Conservation (phyloP, 441 rosid species). For the Gossypium trilobum region DNA sequence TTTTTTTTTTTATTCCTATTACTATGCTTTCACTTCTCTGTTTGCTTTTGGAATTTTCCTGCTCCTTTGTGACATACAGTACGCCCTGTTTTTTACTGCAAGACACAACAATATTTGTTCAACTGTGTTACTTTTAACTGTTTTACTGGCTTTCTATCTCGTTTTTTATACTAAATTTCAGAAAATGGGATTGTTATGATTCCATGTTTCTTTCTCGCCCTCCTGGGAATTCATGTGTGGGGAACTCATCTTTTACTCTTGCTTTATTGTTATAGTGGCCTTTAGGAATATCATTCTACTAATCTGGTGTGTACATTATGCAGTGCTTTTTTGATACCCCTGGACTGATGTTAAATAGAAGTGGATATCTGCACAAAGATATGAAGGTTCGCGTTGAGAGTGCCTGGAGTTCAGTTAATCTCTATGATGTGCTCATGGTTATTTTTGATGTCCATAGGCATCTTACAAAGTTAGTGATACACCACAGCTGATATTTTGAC, state of each 20-base stretch:
- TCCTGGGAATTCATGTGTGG: background rate
- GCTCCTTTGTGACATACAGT: background rate
- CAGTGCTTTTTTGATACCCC: constrained; percentile 96
- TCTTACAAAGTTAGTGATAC: constrained; percentile 52
- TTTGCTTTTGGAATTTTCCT: background rate
- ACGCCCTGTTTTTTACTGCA: background rate
- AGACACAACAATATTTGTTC: background rate
- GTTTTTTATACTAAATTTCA: background rate
- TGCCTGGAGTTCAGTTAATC: constrained; percentile 69
- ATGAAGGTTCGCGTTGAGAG: constrained; percentile 65
- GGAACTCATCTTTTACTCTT: background rate
- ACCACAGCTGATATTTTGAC: background rate
- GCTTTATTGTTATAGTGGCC: background rate
- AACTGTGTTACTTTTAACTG: too few species aligned
- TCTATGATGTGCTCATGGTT: constrained; percentile 74
- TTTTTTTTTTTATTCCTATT: background rate
- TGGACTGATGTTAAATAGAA: constrained; percentile 56
- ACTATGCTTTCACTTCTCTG: background rate
- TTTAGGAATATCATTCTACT: constrained; percentile 5
- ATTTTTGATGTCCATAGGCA: constrained; percentile 89
- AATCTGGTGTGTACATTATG: constrained; percentile 13
- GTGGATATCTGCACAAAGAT: constrained; percentile 67
- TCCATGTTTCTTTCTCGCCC: background rate
- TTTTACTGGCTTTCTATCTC: background rate
- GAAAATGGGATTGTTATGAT: background rate